Evolutionary conservation across 176 grass and related monocot species (phyloP).

Genomic region (Cocos nucifera): DNA sequence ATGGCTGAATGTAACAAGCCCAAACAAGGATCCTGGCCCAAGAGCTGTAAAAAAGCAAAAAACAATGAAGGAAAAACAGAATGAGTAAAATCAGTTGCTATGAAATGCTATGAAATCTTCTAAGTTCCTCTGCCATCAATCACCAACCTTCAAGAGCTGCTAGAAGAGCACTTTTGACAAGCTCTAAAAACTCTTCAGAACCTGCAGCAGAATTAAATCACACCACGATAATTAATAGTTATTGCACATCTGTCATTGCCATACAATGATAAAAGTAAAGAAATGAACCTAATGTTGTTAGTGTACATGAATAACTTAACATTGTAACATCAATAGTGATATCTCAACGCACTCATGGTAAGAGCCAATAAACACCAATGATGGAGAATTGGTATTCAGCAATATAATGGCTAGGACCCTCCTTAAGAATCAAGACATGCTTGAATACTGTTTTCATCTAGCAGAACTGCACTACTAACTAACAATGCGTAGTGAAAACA

Average conservation of each 20-base stretch:
- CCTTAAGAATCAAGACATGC: too few species aligned
- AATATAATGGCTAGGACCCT: too few species aligned
- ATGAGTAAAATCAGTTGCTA: not conserved
- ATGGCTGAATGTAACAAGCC: conserved; percentile 88
- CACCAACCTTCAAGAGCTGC: conserved; percentile 79
- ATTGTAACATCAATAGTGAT: too few species aligned
- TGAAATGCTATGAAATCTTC: not conserved
- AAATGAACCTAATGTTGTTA: not conserved
- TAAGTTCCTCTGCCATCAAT: not conserved
- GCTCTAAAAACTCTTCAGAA: conserved; percentile 95
- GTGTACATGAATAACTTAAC: too few species aligned
- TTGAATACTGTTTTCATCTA: too few species aligned
- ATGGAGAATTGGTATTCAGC: too few species aligned
- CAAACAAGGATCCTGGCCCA: conserved; percentile 79
- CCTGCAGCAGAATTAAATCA: conserved; percentile 25
- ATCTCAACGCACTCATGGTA: too few species aligned
- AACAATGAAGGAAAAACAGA: not conserved
- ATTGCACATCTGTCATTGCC: not conserved
- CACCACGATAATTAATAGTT: not conserved
- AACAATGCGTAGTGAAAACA: too few species aligned
- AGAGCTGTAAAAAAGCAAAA: conserved; percentile 51
- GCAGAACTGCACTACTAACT: too few species aligned
- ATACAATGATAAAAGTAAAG: conserved; percentile 1
- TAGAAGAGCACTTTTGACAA: conserved; percentile 79
- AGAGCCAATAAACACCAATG: too few species aligned